Base-by-base conservation (phyloP, 257 asterid species). In the Asclepias syriaca region DNA sequence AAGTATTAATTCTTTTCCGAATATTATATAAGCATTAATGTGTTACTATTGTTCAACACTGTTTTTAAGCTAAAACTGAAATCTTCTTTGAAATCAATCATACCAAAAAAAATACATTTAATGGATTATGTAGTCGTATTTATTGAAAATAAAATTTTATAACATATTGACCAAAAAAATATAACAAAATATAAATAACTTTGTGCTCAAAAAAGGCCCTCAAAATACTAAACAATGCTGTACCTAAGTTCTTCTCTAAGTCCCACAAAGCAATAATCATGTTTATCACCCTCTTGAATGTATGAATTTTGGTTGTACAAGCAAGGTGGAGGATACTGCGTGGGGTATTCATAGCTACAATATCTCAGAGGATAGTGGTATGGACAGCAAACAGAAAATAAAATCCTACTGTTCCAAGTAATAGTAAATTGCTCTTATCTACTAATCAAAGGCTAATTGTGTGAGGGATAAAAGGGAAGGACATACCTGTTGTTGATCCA, bases 221-320 rank as follows among this genome's bases (percentile, higher is more conserved):
- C 48, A 43, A 43, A 43, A 43, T 43, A 43, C 11, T 7, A 43
- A 43, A 43, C 48, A 43, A 8, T 1, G 46, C 46, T 40, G 9
- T 40, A 11, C 76, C 68, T 43, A 39, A 86, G 84, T 73, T 79
- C 85, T 57, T 80, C 86, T 24, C 77, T 87, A 51, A 84, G 80
- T 16, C 87, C 89, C 68, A 59, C 55, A 27, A 8, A 77, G 19
- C 79, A 69, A 14, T 59, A 15, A 29, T 27, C 69, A 65, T 80
- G 85, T 80, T 21, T 70, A 22, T 78, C 85, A 19, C 76, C 76
- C 16, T 83, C 85, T 57, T 76, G 81, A 54, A 68, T 72, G 0
- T 83, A 22, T 53, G 77, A 81, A 34, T 83, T 80, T 53, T 77
- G 87, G 21, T 83, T 83, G 81, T 37, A 70, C 81, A 68, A 58